A percentile compares a stretch with the other conserved stretches of the same genome.
Conservation (phyloP, 768 basidiomycete species). For the Xerocomus brunneocitrinus region DNA sequence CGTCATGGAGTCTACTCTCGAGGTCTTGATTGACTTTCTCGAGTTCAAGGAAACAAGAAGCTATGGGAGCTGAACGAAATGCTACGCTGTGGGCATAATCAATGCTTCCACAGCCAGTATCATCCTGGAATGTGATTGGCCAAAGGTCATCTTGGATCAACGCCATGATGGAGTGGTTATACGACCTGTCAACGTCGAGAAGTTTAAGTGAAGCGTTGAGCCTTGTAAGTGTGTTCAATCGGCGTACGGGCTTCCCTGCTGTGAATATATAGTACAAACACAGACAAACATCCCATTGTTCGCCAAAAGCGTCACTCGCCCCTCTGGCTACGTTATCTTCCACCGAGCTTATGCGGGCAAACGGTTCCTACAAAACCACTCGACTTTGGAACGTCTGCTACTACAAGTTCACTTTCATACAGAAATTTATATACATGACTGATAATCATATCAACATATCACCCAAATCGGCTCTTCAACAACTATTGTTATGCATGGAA, state of each 20-base stretch:
- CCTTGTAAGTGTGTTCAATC: no score
- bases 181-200: neutral
- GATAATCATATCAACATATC: neutral
- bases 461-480: conserved; percentile 14
- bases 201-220: no score
- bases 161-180: neutral
- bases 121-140: neutral
- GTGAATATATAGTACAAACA: neutral
- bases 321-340: no score
- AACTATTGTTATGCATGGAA: neutral
- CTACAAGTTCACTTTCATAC: no score
- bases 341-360: no score
- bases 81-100: neutral
- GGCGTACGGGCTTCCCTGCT: no score
- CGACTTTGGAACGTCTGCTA: no score
- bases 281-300: neutral
- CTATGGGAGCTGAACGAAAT: neutral
- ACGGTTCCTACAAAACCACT: no score
- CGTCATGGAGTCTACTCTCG: neutral
- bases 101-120: neutral
- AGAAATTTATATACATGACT: neutral
- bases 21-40: neutral
- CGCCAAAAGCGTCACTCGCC: neutral
- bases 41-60: neutral
- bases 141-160: neutral